phyloP scores from a whole-genome alignment of 805 yeast genomes.

The Myxozyma melibiosi region DNA sequence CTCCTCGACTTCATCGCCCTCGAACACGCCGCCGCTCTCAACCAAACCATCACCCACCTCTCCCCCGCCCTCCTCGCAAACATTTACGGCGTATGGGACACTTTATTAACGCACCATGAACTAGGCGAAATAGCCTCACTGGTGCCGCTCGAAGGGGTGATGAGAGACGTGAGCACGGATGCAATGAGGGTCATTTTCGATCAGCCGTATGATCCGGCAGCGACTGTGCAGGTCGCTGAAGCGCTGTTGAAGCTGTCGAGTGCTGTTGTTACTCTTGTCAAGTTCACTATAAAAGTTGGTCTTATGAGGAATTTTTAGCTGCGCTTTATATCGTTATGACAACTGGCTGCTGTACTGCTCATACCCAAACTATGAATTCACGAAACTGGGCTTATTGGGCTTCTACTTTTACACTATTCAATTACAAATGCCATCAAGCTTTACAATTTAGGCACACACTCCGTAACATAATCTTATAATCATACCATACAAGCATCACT shows the following conservation, averaged over 20 bases:
- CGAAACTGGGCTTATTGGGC: neutral
- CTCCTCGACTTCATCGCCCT: constrained; percentile 3
- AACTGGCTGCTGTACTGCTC: too few species aligned
- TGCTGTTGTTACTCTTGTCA: constrained; percentile 8
- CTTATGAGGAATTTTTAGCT: neutral
- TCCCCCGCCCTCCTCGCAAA: neutral
- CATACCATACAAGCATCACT: neutral
- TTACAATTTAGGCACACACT: neutral
- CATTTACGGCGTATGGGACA: neutral
- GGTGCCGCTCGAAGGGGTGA: constrained; percentile 50
- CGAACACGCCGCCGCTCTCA: neutral
- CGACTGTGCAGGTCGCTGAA: constrained; percentile 10
- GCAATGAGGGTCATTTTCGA: constrained; percentile 2
- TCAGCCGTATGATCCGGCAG: constrained; percentile 8
- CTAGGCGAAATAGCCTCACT: constrained; percentile 82
- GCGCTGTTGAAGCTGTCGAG: constrained; percentile 13
- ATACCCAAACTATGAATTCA: too few species aligned
- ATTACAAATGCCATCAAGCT: neutral
- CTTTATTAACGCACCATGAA: constrained; percentile 44
- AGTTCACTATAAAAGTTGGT: constrained; percentile 18
- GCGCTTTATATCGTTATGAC: too few species aligned
- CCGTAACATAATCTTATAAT: neutral
- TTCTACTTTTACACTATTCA: neutral
- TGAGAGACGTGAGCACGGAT: neutral
- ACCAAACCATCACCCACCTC: neutral